A percentile compares a stretch with the other conserved stretches of the same genome.
These are phyloP conservation scores for Paracoccidioides brasiliensis DNA, from an alignment of 2,329 filamentous ascomycete genomes.

Conservation along the genomic window DNA sequence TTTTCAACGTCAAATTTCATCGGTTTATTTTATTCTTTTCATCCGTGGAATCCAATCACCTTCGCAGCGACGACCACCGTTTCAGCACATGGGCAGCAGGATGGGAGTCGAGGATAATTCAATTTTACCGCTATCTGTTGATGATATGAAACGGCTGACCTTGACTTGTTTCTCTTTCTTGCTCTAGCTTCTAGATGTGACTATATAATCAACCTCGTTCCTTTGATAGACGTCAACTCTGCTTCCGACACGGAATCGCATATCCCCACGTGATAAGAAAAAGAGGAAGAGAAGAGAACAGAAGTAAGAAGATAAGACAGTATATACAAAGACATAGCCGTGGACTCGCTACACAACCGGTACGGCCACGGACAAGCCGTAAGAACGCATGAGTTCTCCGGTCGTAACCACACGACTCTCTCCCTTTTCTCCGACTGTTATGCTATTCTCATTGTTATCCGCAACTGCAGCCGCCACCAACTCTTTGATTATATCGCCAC, in stretches of 20 bases:
- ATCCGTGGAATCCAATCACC: neutral
- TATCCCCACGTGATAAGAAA: neutral
- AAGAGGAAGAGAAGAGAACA: neutral
- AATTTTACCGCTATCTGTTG: too few species aligned
- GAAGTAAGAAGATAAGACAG: neutral
- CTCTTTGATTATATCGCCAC: conserved; percentile 7
- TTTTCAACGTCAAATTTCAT: too few species aligned
- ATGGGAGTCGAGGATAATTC: neutral
- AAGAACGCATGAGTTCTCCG: neutral
- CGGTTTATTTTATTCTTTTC: neutral
- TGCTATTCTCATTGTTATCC: conserved; percentile 13
- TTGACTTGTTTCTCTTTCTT: too few species aligned
- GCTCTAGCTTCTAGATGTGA: too few species aligned
- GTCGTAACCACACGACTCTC: neutral
- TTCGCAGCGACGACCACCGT: neutral
- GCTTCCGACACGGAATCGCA: too few species aligned
- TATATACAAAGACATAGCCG: neutral
- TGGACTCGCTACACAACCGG: neutral
- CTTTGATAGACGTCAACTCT: too few species aligned
- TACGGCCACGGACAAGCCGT: neutral
- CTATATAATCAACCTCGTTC: too few species aligned
- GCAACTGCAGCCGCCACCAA: conserved; percentile 17
- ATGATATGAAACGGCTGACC: neutral
- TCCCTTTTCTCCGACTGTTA: neutral
- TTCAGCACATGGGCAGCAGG: neutral